Conservation (phyloP, 2,329 filamentous ascomycete species). For the Fusarium globosum region DNA sequence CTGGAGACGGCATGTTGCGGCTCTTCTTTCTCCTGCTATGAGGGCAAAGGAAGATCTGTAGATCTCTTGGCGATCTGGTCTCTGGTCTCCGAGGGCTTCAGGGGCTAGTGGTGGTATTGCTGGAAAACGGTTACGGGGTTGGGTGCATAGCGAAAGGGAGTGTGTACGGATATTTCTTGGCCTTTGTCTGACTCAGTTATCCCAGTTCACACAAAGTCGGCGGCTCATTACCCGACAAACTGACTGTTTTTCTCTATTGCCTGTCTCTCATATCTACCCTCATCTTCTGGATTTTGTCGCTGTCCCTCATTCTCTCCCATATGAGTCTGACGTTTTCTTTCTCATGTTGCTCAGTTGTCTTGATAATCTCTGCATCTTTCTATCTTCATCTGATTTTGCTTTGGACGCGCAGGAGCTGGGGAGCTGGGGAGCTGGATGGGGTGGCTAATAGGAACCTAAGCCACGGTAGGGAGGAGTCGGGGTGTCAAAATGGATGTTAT, state of each 20-base stretch:
- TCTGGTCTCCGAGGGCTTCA: constrained; percentile 14
- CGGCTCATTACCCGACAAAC: constrained; percentile 39
- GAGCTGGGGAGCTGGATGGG: constrained; percentile 46
- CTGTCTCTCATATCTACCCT: constrained; percentile 34
- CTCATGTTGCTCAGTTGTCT: constrained; percentile 25
- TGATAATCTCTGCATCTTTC: constrained; percentile 32
- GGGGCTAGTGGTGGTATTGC: constrained; percentile 51
- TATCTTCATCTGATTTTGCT: constrained; percentile 34
- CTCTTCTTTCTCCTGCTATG: constrained; percentile 7
- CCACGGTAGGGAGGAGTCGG: constrained; percentile 45
- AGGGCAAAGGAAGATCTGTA: background rate
- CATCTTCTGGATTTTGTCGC: constrained; percentile 27
- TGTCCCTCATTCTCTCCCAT: constrained; percentile 20
- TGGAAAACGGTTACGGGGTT: constrained; percentile 55
- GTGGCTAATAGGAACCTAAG: constrained; percentile 32
- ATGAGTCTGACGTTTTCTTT: constrained; percentile 22
- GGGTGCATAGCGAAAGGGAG: constrained; percentile 59
- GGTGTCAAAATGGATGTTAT: constrained; percentile 43
- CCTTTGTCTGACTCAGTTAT: constrained; percentile 51
- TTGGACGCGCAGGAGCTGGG: constrained; percentile 44
- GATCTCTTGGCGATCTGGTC: constrained; percentile 1
- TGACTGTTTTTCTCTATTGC: constrained; percentile 42
- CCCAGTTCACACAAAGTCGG: constrained; percentile 46
- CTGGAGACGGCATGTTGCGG: constrained; percentile 14
- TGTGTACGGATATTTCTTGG: constrained; percentile 56